Base-by-base conservation (phyloP, 169 alveolate species). In the Plasmodium gaboni region DNA sequence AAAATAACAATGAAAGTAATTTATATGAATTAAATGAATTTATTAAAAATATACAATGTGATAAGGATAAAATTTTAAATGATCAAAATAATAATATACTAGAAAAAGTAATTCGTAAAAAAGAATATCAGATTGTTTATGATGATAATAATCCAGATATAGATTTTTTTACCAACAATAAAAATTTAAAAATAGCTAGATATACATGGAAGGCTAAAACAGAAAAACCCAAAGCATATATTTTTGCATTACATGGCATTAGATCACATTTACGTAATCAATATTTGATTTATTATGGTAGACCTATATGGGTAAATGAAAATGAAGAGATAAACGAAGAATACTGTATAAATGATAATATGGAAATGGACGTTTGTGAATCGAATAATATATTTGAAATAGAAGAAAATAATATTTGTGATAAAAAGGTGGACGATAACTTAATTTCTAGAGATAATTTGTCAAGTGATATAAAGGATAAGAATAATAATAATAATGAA, bases 221-320 rank as follows among this genome's bases (percentile, higher is more conserved):
- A 3, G 78, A 87, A 61, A 72, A 90, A 6, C 93, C 96, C 1
- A 91, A 91, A 87, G 96, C 93, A 7, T 59, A 68, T 55, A 60
- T 93, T n/a, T 87, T 93, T 19, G 89, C 93, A 55, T 93, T 91
- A 38, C 96, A 93, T 83, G 96, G 96, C 32, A 91, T 87, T 19
- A 67, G 91, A 32, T 87, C 93, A 19, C 96, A 93, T 65, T 72
- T 91, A 61, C 87, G 94, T 24, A 93, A 88, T 55, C 95, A 93
- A 38, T 93, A 80, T 80, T 48, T 89, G 12, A 93, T 90, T 22
- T 93, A 76, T 76, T 87, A 61, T 63, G 88, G 88, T 26, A 59
- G 74, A 46, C 88, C 88, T 61, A 1, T 22, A 44, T 74, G 88
- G 88, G 73, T 63, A n/a, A 68, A 71, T 42, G 48, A 53, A 57